Evolutionary conservation across 352 stramenopile species (phyloP).

Genomic region (Globisporangium alternatum): DNA sequence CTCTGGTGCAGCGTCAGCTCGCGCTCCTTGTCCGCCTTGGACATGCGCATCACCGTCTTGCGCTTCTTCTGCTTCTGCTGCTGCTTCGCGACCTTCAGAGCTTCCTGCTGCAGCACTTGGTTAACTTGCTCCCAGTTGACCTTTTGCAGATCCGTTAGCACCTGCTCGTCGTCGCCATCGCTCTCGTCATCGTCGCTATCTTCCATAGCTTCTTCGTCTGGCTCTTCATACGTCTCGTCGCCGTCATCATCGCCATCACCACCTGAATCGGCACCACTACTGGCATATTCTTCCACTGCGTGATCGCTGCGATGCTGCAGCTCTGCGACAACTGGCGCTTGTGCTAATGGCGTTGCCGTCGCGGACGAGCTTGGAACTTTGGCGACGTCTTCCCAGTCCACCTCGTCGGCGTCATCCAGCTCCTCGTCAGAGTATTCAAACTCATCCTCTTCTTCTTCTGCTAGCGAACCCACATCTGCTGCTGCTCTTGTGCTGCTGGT

Average conservation of each 20-base stretch:
- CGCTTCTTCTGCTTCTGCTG: constrained; percentile 21
- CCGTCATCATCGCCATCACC: background rate
- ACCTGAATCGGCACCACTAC: background rate
- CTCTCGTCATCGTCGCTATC: constrained; percentile 17
- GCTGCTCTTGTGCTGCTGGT: background rate
- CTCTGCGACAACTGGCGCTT: background rate
- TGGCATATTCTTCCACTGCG: background rate
- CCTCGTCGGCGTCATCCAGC: constrained; percentile 43
- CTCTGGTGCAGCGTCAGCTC: constrained; percentile 63
- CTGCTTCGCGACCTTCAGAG: constrained; percentile 13
- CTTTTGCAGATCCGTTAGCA: constrained; percentile 28
- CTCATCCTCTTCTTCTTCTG: constrained; percentile 44
- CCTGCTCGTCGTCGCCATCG: constrained; percentile 10
- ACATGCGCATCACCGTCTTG: constrained; percentile 45
- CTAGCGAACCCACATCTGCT: background rate
- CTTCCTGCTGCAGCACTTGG: constrained; percentile 35
- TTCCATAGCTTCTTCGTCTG: constrained; percentile 18
- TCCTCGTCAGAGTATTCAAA: constrained; percentile 52
- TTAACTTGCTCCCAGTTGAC: constrained; percentile 78
- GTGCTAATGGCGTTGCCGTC: background rate
- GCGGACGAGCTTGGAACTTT: background rate
- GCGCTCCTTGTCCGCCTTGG: constrained; percentile 58
- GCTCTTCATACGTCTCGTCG: constrained; percentile 15
- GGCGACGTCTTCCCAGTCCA: constrained; percentile 65
- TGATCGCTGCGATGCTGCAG: background rate